phyloP scores from a whole-genome alignment of 805 yeast genomes.

The Candida taoyuanica region DNA sequence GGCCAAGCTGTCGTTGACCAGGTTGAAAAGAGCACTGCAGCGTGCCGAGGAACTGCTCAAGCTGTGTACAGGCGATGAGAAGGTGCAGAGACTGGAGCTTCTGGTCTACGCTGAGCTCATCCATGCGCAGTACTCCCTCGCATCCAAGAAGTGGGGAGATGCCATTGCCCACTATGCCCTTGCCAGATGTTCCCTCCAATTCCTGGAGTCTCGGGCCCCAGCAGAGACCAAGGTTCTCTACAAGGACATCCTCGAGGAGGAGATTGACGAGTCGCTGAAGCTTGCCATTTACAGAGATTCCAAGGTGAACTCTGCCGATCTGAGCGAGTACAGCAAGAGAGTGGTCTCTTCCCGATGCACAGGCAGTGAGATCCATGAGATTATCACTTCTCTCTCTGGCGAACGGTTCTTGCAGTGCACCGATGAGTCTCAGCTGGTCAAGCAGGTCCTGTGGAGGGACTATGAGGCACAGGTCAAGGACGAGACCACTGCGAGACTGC shows the following conservation, averaged over 20 bases:
- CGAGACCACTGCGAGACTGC: slow-evolving; percentile 63
- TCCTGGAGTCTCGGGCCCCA: slow-evolving; percentile 35
- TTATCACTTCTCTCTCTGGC: slow-evolving; percentile 37
- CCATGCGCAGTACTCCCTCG: slow-evolving; percentile 47
- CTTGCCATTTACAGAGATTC: slow-evolving; percentile 44
- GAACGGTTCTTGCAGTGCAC: slow-evolving; percentile 19
- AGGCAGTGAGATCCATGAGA: slow-evolving; percentile 33
- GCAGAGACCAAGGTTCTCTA: slow-evolving; percentile 33
- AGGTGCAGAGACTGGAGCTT: slow-evolving; percentile 32
- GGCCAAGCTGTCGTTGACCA: slow-evolving; percentile 48
- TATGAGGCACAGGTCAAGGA: slow-evolving; percentile 62
- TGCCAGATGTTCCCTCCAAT: slow-evolving; percentile 59
- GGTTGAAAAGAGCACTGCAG: slow-evolving; percentile 59
- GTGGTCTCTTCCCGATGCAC: slow-evolving; percentile 30
- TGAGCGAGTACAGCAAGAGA: slow-evolving; percentile 45
- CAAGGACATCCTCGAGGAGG: slow-evolving; percentile 50
- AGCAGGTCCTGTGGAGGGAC: slow-evolving; percentile 51
- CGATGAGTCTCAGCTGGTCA: slow-evolving; percentile 33
- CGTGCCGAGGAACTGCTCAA: slow-evolving; percentile 38
- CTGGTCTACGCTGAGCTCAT: slow-evolving; percentile 43
- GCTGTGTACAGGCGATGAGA: slow-evolving; percentile 33
- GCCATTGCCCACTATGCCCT: slow-evolving; percentile 52
- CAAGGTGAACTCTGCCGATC: slow-evolving; percentile 35
- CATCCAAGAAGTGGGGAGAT: slow-evolving; percentile 49
- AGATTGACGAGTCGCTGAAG: slow-evolving; percentile 63